These are phyloP conservation scores for Castanea crenata DNA, from an alignment of 306 rosid genomes.

Conservation along the genomic window DNA sequence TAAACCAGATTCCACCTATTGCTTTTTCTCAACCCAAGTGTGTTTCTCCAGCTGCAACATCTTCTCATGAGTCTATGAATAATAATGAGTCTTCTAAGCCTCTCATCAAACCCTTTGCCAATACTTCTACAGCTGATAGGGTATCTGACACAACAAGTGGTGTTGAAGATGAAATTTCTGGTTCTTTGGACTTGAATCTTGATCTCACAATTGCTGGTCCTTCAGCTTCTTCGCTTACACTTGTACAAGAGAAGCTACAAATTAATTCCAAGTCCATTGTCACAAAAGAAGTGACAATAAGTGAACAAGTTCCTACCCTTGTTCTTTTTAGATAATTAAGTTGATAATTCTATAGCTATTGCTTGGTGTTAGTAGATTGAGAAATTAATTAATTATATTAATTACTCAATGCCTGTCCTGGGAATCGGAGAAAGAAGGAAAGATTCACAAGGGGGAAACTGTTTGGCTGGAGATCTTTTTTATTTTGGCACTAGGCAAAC, in stretches of 20 bases:
- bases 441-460: neutral
- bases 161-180: slow-evolving; percentile 28
- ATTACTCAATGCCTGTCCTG: neutral
- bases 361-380: no score
- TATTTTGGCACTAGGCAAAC: neutral
- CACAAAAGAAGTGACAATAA: slow-evolving; percentile 15
- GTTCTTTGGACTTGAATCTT: slow-evolving; percentile 39
- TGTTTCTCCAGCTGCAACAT: slow-evolving; percentile 4
- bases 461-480: slow-evolving; percentile 6
- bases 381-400: neutral
- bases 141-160: slow-evolving; percentile 17
- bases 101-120: neutral
- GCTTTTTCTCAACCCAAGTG: neutral
- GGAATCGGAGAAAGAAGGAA: neutral
- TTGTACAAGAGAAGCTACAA: slow-evolving; percentile 15
- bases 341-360: no score
- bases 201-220: slow-evolving; percentile 61
- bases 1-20: slow-evolving; percentile 24
- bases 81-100: slow-evolving; percentile 2
- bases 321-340: slow-evolving; percentile 27
- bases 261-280: slow-evolving; percentile 2
- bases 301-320: slow-evolving; percentile 33
- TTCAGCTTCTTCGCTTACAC: slow-evolving; percentile 3
- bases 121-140: neutral
- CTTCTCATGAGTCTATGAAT: slow-evolving; percentile 25